Evolutionary conservation across 805 yeast species (phyloP).

Genomic region (Candida taoyuanica): DNA sequence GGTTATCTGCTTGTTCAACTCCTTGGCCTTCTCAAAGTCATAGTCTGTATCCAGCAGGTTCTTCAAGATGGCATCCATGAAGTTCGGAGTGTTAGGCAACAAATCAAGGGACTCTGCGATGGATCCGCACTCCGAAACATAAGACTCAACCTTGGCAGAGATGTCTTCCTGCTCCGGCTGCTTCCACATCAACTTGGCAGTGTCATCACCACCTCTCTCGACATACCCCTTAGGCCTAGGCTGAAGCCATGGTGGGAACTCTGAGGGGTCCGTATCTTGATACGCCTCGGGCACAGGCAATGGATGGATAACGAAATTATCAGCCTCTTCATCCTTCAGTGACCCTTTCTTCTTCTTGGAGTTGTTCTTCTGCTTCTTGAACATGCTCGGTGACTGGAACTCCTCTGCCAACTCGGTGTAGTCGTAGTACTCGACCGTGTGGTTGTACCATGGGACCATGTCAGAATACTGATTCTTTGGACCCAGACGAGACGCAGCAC

Average conservation of each 20-base stretch:
- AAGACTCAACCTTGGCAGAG: slow-evolving; percentile 41
- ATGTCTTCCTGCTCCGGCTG: slow-evolving; percentile 31
- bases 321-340: slow-evolving; percentile 21
- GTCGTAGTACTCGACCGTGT: slow-evolving; percentile 65
- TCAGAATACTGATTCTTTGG: slow-evolving; percentile 66
- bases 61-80: slow-evolving; percentile 67
- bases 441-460: slow-evolving; percentile 60
- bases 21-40: slow-evolving; percentile 45
- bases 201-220: slow-evolving; percentile 76
- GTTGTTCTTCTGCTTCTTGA: slow-evolving; percentile 17
- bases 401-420: slow-evolving; percentile 17
- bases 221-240: slow-evolving; percentile 75
- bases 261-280: slow-evolving; percentile 36
- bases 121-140: slow-evolving; percentile 48
- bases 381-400: slow-evolving; percentile 16
- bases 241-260: slow-evolving; percentile 72
- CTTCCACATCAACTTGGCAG: slow-evolving; percentile 66
- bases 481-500: slow-evolving; percentile 76
- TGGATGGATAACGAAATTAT: slow-evolving; percentile 12
- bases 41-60: slow-evolving; percentile 49
- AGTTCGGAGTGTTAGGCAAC: slow-evolving; percentile 68
- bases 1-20: slow-evolving; percentile 42
- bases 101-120: slow-evolving; percentile 54
- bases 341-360: slow-evolving; percentile 22
- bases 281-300: slow-evolving; percentile 46